Conservation (phyloP, 179 eudicot species). For the Monotropa hypopitys region DNA sequence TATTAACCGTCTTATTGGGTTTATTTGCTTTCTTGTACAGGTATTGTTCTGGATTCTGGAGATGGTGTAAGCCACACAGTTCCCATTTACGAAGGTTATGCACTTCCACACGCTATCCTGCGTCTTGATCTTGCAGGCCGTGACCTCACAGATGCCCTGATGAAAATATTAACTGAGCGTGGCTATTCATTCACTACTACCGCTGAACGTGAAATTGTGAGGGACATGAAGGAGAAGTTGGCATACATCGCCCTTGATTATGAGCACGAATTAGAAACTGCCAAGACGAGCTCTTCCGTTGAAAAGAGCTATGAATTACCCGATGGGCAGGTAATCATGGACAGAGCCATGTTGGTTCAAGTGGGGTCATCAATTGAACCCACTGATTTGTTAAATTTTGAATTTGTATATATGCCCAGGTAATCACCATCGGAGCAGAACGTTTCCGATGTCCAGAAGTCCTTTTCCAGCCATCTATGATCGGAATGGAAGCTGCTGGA, state of each 20-base stretch:
- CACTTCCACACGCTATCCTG: constrained; percentile 15
- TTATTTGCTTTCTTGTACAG: constrained; percentile 3
- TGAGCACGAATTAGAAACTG: constrained; percentile 15
- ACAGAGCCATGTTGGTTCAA: neutral
- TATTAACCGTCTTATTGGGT: neutral
- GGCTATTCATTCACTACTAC: constrained; percentile 18
- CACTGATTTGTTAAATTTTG: neutral
- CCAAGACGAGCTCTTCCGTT: constrained; percentile 11
- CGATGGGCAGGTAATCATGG: constrained; percentile 1
- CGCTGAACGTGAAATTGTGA: constrained; percentile 19
- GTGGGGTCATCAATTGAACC: too few species aligned
- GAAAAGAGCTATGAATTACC: constrained; percentile 17
- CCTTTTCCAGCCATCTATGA: constrained; percentile 21
- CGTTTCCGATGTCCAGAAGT: constrained; percentile 20
- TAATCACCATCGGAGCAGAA: constrained; percentile 22
- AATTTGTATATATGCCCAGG: neutral
- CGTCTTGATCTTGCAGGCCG: constrained; percentile 18
- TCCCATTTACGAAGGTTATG: constrained; percentile 15
- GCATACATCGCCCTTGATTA: constrained; percentile 15
- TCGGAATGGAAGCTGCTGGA: constrained; percentile 20
- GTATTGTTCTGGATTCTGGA: constrained; percentile 16
- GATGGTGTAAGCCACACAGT: constrained; percentile 15
- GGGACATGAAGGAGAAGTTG: constrained; percentile 19
- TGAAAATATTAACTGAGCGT: constrained; percentile 15
- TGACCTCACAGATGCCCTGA: constrained; percentile 17